phyloP scores from a whole-genome alignment of 1,139 yeast species.

The Ashbya aceris region DNA sequence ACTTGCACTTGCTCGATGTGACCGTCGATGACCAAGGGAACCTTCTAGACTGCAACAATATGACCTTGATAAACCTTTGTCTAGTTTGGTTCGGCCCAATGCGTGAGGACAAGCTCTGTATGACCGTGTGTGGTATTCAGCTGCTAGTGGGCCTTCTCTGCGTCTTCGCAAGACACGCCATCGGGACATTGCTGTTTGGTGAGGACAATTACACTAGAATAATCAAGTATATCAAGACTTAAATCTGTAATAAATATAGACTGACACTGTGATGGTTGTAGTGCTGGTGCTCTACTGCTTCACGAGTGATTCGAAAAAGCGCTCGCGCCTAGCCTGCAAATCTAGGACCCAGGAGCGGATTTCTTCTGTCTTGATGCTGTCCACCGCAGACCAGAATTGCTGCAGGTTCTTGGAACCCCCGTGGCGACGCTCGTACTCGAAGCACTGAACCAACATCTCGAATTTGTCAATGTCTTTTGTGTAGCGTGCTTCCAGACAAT shows the following conservation, averaged over 20 bases:
- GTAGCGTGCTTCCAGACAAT: constrained; percentile 74
- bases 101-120: constrained; percentile 71
- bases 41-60: constrained; percentile 50
- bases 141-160: constrained; percentile 57
- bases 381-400: constrained; percentile 60
- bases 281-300: neutral
- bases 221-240: neutral
- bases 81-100: constrained; percentile 85
- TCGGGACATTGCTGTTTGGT: constrained; percentile 83
- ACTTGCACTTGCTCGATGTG: constrained; percentile 40
- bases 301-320: constrained; percentile 19
- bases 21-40: constrained; percentile 23
- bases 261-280: neutral
- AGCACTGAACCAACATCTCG: constrained; percentile 83
- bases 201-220: constrained; percentile 51
- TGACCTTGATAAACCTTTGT: constrained; percentile 77
- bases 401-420: constrained; percentile 49
- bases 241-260: neutral
- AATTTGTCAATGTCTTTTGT: constrained; percentile 93
- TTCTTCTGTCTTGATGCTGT: constrained; percentile 61
- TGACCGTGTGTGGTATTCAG: constrained; percentile 50
- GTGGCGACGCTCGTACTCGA: constrained; percentile 72
- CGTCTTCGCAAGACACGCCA: constrained; percentile 65
- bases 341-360: constrained; percentile 64
- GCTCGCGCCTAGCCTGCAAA: constrained; percentile 48